Evolutionary conservation across 495 filamentous ascomycete genomes (phyloP), one percentile per base, ranked within the genome.

Genomic region (Aspergillus funiculosus): DNA sequence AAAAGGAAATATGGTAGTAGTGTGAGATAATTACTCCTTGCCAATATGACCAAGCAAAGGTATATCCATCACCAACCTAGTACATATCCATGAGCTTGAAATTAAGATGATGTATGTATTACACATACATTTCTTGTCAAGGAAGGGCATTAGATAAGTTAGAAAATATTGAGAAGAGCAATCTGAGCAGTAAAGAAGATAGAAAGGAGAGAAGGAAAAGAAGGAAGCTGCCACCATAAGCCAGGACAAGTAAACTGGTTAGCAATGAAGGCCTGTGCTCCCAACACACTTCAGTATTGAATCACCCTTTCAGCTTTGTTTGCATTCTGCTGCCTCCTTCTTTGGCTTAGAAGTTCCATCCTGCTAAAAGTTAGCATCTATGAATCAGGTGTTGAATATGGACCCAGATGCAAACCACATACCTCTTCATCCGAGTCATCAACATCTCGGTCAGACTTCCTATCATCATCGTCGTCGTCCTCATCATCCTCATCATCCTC

Each of bases 321-420:
- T 99, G 85, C 94, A 99, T 75, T 99, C 94, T 50, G 92, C 88
- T 50, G 94, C 85, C 72, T 99, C 94, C 68, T 95, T 90, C 80
- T 95, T 97, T 30, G 94, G 91, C 80, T 97, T 96, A 51, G 87
- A 82, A 40, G 80, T 80, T 62, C 95, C 94, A 68, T 95, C 89
- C 94, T 98, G 55, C 18, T 51, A 20, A 39, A 9, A 37, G 52
- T 64, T 53, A 66, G 63, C 68, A 59, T 63, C 56, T 9, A 43
- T 17, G 2, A 24, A 42, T 14, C 9, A 42, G 2, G 39, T 41
- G 38, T 41, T 14, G 50, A 18, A 21, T 39, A 22, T 36, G 13
- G 21, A 18, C n/a, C n/a, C n/a, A 18, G 36, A 19, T n/a, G 17
- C 27, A 34, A 34, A 38, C 27, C 30, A 67, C 78, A 66, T 79